Conservation (phyloP, 805 yeast species). For the Sugiyamaella boreocaroliniensis region DNA sequence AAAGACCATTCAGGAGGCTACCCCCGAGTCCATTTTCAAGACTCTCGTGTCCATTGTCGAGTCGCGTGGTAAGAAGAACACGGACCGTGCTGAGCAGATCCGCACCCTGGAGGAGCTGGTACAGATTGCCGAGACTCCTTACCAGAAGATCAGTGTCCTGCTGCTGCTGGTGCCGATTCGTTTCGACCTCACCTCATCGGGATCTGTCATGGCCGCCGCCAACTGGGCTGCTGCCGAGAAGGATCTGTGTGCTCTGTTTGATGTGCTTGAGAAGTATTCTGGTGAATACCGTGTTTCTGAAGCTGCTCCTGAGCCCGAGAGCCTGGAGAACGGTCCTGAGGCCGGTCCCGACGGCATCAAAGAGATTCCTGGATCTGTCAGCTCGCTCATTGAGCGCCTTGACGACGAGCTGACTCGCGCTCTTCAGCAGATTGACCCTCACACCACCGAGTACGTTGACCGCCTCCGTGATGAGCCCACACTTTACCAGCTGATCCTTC, state of each 20-base stretch:
- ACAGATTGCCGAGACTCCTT: conserved; percentile 46
- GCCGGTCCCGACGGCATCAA: conserved; percentile 60
- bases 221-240: conserved; percentile 69
- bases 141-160: conserved; percentile 71
- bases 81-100: conserved; percentile 76
- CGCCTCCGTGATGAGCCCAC: conserved; percentile 81
- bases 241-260: conserved; percentile 58
- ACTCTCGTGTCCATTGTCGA: conserved; percentile 71
- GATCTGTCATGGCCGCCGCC: conserved; percentile 65
- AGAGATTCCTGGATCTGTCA: conserved; percentile 74
- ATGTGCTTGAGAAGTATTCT: conserved; percentile 57
- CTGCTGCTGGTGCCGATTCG: conserved; percentile 80
- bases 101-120: conserved; percentile 57
- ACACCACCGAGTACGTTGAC: conserved; percentile 85
- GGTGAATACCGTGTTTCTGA: conserved; percentile 65
- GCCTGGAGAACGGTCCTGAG: conserved; percentile 54
- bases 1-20: conserved; percentile 28
- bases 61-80: conserved; percentile 91
- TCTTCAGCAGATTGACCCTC: conserved; percentile 85
- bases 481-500: conserved; percentile 68
- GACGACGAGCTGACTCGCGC: conserved; percentile 92
- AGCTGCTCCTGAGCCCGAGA: conserved; percentile 74
- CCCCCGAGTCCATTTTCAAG: conserved; percentile 54
- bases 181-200: conserved; percentile 68
- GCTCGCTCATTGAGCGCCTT: conserved; percentile 82